Evolutionary conservation across 352 stramenopile species (phyloP).

Genomic region (Phytophthora tentaculata): DNA sequence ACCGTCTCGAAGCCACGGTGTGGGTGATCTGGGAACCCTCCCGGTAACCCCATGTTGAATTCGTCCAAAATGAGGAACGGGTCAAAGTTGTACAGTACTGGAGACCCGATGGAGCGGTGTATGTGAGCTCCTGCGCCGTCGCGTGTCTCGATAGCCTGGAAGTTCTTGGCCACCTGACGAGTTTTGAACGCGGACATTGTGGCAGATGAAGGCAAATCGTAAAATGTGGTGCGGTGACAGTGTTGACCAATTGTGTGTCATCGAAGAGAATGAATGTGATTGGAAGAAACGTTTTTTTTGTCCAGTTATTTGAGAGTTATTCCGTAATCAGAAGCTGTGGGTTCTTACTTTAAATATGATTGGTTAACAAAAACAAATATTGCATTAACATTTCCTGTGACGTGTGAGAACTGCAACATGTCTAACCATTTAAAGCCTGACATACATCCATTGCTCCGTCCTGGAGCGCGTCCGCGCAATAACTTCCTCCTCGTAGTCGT

Average conservation of each 20-base stretch:
- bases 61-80: slow-evolving; percentile 60
- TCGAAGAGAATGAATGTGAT: neutral
- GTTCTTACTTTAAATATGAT: no score
- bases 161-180: slow-evolving; percentile 48
- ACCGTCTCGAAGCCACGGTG: slow-evolving; percentile 93
- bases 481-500: slow-evolving; percentile 5
- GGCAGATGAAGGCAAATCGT: slow-evolving; percentile 7
- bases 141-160: slow-evolving; percentile 46
- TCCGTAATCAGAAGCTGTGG: neutral
- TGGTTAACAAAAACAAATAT: neutral
- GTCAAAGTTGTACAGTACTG: slow-evolving; percentile 45
- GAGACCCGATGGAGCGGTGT: slow-evolving; percentile 50
- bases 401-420: slow-evolving; percentile 14
- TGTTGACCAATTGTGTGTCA: slow-evolving; percentile 24
- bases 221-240: slow-evolving; percentile 1
- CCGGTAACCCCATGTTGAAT: slow-evolving; percentile 47
- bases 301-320: neutral
- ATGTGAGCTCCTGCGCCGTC: slow-evolving; percentile 55
- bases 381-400: neutral
- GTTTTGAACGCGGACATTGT: slow-evolving; percentile 27
- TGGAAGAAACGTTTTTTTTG: slow-evolving; percentile 8
- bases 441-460: slow-evolving; percentile 34
- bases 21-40: slow-evolving; percentile 89
- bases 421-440: slow-evolving; percentile 22
- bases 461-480: slow-evolving; percentile 2